phyloP scores from a whole-genome alignment of 2,329 filamentous ascomycete species.

The Trichoderma koningii region DNA sequence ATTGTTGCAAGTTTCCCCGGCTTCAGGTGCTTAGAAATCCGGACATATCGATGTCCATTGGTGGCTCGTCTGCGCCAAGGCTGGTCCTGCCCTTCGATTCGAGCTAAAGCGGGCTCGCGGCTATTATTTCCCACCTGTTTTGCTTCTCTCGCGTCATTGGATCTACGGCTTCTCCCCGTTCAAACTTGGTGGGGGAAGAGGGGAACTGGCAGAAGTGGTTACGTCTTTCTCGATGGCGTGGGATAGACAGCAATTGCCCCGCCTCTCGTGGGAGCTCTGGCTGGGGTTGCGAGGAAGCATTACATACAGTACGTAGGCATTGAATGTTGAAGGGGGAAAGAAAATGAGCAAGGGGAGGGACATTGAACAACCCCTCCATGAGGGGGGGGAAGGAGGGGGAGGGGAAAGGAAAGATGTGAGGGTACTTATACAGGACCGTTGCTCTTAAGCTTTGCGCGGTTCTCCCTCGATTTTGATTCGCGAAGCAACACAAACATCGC shows the following conservation, averaged over 20 bases:
- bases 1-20: constrained; percentile 14
- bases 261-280: not conserved
- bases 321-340: no score
- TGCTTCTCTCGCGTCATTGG: constrained; percentile 3
- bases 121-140: constrained; percentile 12
- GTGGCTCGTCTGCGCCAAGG: not conserved
- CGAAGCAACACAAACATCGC: not conserved
- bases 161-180: not conserved
- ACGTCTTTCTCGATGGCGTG: not conserved
- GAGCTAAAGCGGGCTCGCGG: constrained; percentile 1
- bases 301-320: no score
- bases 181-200: not conserved
- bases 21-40: constrained; percentile 24
- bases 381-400: not conserved
- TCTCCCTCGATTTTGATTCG: not conserved
- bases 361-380: constrained; percentile 9
- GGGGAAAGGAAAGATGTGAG: not conserved
- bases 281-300: not conserved
- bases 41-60: constrained; percentile 18
- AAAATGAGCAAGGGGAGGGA: not conserved
- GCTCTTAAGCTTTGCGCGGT: not conserved
- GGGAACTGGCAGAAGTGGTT: not conserved
- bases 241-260: not conserved
- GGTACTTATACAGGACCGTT: constrained; percentile 11
- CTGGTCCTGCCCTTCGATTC: not conserved